Evolutionary conservation across 805 yeast species (phyloP), one percentile per base, ranked within the genome.

Genomic region (Wickerhamomyces kurtzmanii): DNA sequence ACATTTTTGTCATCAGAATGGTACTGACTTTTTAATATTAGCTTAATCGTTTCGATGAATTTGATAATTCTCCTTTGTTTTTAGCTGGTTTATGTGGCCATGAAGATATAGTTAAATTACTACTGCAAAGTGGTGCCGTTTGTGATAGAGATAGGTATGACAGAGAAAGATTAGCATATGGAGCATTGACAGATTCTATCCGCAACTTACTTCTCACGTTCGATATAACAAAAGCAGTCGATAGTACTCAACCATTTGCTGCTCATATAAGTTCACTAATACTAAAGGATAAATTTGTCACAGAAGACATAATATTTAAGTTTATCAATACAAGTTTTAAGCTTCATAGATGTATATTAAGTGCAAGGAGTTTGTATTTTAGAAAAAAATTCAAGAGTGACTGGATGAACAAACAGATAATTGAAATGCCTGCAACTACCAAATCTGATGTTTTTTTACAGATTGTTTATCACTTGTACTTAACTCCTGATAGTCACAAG

Each of bases 91-190:
- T 81, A 9, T 81, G 93, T 55, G 93, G 93, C 1, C 89, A 81
- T 47, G 64, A 62, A 34, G 57, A 55, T 1, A 62, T 82, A 5
- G 91, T 82, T n/a, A 59, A 56, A 29, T 48, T 75, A 27, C 53
- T 82, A 14, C 55, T 82, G 8, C 62, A 68, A 24, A 53, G 72
- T 24, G 94, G 94, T 6, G 85, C 91, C 0, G 62, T 73, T 6
- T 80, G 89, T 48, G 87, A 79, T 48, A 62, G 84, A 42, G 89
- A 81, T 45, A 75, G 86, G n/a, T 74, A 74, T 43, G 82, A 80
- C 47, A 91, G 93, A 3, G 83, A 78, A 9, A 61, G 81, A 24
- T 80, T 89, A 38, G 62, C 81, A 3, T 80, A 82, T 43, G 91
- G 87, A 3, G 91, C 93, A 0, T 51, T 82, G 31, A 82, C 67